Evolutionary conservation across 805 yeast species (phyloP).

Genomic region (Saccharomycopsis oosterbeekiorum): DNA sequence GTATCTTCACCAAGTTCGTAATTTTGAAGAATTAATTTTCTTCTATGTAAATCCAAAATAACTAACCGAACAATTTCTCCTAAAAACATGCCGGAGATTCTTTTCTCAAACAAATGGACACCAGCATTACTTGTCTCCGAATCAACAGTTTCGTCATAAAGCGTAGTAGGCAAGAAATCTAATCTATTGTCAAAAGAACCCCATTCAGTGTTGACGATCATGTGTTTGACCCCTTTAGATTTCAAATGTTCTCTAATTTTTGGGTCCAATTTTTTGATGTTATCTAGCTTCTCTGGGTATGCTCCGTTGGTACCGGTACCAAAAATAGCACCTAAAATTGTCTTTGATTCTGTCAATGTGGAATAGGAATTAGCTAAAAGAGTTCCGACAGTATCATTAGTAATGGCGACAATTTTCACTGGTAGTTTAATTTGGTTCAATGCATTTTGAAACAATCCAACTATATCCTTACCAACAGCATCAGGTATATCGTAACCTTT

Average conservation of each 20-base stretch:
- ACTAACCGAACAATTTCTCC: constrained; percentile 81
- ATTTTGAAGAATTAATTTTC: constrained; percentile 49
- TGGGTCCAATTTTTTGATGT: constrained; percentile 65
- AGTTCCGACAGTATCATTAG: constrained; percentile 95
- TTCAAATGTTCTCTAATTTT: constrained; percentile 30
- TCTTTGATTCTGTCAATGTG: constrained; percentile 59
- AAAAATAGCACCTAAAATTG: constrained; percentile 82
- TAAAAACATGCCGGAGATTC: constrained; percentile 85
- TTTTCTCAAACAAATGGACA: constrained; percentile 84
- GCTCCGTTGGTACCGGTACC: constrained; percentile 99
- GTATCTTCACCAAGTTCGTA: constrained; percentile 30
- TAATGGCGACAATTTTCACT: constrained; percentile 73
- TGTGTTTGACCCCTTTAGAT: constrained; percentile 43
- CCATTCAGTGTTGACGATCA: constrained; percentile 96
- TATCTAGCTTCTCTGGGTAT: constrained; percentile 66
- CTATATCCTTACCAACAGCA: constrained; percentile 63
- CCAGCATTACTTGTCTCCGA: constrained; percentile 70
- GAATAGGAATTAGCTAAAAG: constrained; percentile 80
- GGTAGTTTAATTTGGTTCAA: constrained; percentile 51
- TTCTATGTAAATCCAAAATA: constrained; percentile 54
- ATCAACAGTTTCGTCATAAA: constrained; percentile 68
- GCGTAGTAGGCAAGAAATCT: constrained; percentile 63
- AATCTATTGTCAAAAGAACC: constrained; percentile 90
- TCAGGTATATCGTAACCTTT: constrained; percentile 87
- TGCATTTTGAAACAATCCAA: constrained; percentile 57